phyloP scores from a whole-genome alignment of 768 basidiomycete species.

The Leccinum disarticulatum region DNA sequence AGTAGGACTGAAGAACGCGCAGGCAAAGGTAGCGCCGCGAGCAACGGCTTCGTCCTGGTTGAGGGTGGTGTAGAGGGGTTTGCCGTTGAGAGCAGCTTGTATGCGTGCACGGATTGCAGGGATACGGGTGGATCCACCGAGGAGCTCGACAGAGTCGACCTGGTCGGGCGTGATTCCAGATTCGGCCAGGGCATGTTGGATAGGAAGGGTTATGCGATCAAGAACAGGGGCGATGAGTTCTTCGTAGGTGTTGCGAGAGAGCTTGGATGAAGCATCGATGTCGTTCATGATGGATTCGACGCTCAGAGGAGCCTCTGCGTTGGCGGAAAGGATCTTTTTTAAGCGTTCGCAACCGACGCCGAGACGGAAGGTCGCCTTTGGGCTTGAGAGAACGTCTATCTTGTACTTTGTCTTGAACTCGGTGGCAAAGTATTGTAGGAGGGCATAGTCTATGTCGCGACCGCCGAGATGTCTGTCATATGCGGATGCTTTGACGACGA shows the following conservation, averaged over 20 bases:
- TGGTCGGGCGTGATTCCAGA: conserved; percentile 82
- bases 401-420: conserved; percentile 98
- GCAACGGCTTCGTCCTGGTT: conserved; percentile 98
- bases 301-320: conserved; percentile 82
- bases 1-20: conserved; percentile 94
- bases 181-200: conserved; percentile 76
- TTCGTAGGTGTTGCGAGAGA: conserved; percentile 84
- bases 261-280: conserved; percentile 84
- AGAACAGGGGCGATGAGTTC: conserved; percentile 72
- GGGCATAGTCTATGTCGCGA: conserved; percentile 91
- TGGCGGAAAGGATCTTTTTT: conserved; percentile 96
- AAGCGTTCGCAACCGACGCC: conserved; percentile 85
- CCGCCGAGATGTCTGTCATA: conserved; percentile 95
- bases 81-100: conserved; percentile 77
- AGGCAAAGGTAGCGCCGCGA: conserved; percentile 94
- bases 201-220: conserved; percentile 70
- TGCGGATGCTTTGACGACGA: conserved; percentile 82
- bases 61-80: conserved; percentile 84
- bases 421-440: conserved; percentile 83
- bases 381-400: conserved; percentile 88
- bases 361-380: conserved; percentile 93
- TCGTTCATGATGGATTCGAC: conserved; percentile 98
- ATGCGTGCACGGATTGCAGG: conserved; percentile 90
- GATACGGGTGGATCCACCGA: conserved; percentile 91
- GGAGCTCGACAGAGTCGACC: conserved; percentile 87